A percentile compares a stretch with the other conserved stretches of the same genome.
These are phyloP conservation scores for Cyclanthera cordifolia DNA, from an alignment of 306 rosid genomes.

Conservation along the genomic window DNA sequence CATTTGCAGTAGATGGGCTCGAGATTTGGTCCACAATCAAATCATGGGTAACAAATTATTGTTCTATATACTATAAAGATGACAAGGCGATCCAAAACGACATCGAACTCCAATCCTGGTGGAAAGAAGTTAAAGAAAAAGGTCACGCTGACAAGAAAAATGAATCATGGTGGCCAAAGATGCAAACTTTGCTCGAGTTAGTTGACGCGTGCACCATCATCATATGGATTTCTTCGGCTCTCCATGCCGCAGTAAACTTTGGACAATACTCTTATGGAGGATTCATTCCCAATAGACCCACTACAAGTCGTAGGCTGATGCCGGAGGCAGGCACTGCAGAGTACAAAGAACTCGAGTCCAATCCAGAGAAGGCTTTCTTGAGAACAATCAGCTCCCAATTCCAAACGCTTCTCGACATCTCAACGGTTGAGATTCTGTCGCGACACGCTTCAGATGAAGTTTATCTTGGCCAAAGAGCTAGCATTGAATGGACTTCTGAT, in stretches of 20 bases:
- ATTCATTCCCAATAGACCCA: slow-evolving; percentile 48
- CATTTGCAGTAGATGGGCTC: slow-evolving; percentile 71
- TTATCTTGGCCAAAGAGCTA: slow-evolving; percentile 55
- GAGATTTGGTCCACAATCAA: slow-evolving; percentile 56
- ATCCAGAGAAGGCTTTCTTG: slow-evolving; percentile 49
- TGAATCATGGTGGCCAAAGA: slow-evolving; percentile 68
- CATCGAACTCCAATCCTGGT: slow-evolving; percentile 53
- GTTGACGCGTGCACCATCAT: slow-evolving; percentile 42
- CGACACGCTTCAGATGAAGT: slow-evolving; percentile 71
- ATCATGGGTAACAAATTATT: slow-evolving; percentile 54
- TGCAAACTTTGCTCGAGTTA: slow-evolving; percentile 40
- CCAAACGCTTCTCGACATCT: slow-evolving; percentile 36
- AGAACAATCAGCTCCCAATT: slow-evolving; percentile 45
- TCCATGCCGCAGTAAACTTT: slow-evolving; percentile 68
- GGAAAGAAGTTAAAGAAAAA: slow-evolving; percentile 55
- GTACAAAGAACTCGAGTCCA: slow-evolving; percentile 36
- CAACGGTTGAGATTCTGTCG: slow-evolving; percentile 55
- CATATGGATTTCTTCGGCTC: slow-evolving; percentile 59
- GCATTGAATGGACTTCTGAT: slow-evolving; percentile 56
- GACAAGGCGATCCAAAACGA: slow-evolving; percentile 33
- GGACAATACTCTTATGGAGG: slow-evolving; percentile 81
- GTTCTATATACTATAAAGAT: slow-evolving; percentile 36
- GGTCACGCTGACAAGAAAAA: slow-evolving; percentile 64
- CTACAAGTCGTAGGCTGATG: slow-evolving; percentile 34
- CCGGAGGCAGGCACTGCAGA: slow-evolving; percentile 41